Base-by-base conservation (phyloP, 2,329 filamentous ascomycete genomes). In the Trichoderma polysporum region DNA sequence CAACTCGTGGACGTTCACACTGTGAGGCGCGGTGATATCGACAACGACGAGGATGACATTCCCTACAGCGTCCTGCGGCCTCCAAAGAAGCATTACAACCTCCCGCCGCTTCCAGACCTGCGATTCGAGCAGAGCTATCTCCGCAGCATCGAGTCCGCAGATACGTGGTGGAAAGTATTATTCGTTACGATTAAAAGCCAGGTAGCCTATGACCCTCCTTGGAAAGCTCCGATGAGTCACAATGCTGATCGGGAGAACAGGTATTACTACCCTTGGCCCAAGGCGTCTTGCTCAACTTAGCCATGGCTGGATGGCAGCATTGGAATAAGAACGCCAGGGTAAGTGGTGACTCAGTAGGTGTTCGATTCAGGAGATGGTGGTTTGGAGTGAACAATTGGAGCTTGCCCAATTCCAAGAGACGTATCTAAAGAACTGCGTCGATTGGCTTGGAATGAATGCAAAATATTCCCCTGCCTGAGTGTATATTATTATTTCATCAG, bases 121-220 rank as follows among this genome's bases (percentile, higher is more conserved):
- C 88, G 95, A 50, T 98, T 98, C 80, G 95, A 99, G 81, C 95
- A 99, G 85, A 97, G 94, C 84, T 99, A 99, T 79, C 86, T 99
- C 65, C 90, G 91, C 73, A 97, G 93, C 80, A 91, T 99, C 72
- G 87, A 90, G 70, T 84, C 88, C 66, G 93, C 93, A 39, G 87
- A 95, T 71, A 89, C 88, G 27, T 94, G 90, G 88, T 90, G 91
- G 82, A 88, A 88, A 76, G 87, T 99, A 35, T 85, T 87, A 8
- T 91, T 90, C 82, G 94, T 99, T 72, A 99, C 95, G 19, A 78
- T 91, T 39, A 85, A 92, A 74, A 95, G 99, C 79, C 95, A 97
- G 86, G 91, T 95, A 82, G 78, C 37, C 3, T 39, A 19, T 29
- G 4, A 41, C 22, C 10, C 13, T 41, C 19, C 12, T 19, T 45